phyloP scores from a whole-genome alignment of 2,329 filamentous ascomycete species.

The Rhinocladiella mackenziei region DNA sequence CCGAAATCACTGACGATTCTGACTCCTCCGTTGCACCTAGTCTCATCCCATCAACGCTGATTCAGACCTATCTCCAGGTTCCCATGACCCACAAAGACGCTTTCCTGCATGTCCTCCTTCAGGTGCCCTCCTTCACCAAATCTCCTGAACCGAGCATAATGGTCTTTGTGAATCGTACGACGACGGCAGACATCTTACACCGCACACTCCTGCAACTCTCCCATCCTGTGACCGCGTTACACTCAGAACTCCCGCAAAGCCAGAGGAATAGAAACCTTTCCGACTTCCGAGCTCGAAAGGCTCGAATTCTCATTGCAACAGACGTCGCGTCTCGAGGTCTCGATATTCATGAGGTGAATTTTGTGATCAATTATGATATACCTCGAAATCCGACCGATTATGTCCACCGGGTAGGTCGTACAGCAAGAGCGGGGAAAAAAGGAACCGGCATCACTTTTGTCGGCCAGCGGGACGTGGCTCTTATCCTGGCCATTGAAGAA shows the following conservation, averaged over 20 bases:
- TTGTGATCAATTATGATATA: conserved; percentile 94
- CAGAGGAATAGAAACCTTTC: conserved; percentile 84
- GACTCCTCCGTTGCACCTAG: conserved; percentile 58
- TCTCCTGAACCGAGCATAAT: conserved; percentile 64
- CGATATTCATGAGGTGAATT: conserved; percentile 84
- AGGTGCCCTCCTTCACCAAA: conserved; percentile 21
- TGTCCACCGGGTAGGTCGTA: conserved; percentile 92
- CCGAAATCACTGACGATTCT: conserved; percentile 85
- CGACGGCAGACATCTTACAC: conserved; percentile 83
- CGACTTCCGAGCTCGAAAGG: conserved; percentile 83
- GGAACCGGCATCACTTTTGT: conserved; percentile 85
- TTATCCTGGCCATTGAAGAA: conserved; percentile 84
- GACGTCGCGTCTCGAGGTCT: conserved; percentile 92
- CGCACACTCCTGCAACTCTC: conserved; percentile 79
- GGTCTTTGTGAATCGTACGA: conserved; percentile 89
- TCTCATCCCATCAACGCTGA: conserved; percentile 70
- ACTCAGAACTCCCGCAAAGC: conserved; percentile 79
- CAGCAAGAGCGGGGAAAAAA: conserved; percentile 79
- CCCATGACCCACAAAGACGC: conserved; percentile 91
- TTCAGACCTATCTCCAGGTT: conserved; percentile 80
- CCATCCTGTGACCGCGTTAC: conserved; percentile 86
- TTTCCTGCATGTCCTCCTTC: conserved; percentile 83
- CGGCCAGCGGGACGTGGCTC: conserved; percentile 85
- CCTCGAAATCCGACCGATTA: conserved; percentile 97
- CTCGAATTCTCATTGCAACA: conserved; percentile 86